Base-by-base conservation (phyloP, 139 green algal species). In the Picochlorum sp. region DNA sequence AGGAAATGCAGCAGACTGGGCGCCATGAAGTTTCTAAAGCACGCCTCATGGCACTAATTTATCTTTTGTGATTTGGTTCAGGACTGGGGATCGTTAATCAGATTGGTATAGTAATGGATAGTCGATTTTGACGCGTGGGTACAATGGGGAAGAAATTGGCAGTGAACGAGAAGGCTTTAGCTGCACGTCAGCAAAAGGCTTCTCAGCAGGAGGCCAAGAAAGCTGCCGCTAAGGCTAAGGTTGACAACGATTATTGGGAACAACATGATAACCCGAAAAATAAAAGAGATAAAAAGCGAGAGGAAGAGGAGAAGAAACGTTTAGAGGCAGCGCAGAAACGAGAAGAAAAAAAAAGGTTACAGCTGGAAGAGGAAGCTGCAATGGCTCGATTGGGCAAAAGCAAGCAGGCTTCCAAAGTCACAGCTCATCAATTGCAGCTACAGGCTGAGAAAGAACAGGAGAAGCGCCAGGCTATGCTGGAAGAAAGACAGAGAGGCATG, bases 361-460 rank as follows among this genome's bases (percentile, higher is more conserved):
- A 67, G 33, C 79, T 77, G 9, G 68, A 76, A 49, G 81, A 89
- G 69, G 72, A 85, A 49, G 77, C 71, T 12, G 67, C 67, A 5
- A 12, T 85, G 51, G 59, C 50, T 22, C 50, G 33, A 0, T 50
- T 62, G 26, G 59, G 43, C n/a, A 79, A 80, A 31, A 63, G 73
- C 7, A 82, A 74, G 44, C 45, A 66, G 9, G 57, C 68, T 31
- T 3, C 50, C 6, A 69, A 78, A 49, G 63, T 77, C 24, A 65
- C 59, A 32, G 7, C 7, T 7, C 59, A 58, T 7, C 13, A 44
- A 18, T 43, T 65, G 18, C 10, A 30, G 6, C n/a, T 59, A 13
- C 12, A 33, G 24, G 25, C 20, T 10, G 2, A 28, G 28, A 18
- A 30, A 43, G 43, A 65, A 44, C 18, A 8, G 12, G 33, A 22